Base-by-base conservation (phyloP, 176 grass and related monocot genomes). In the Oryza glumipatula region DNA sequence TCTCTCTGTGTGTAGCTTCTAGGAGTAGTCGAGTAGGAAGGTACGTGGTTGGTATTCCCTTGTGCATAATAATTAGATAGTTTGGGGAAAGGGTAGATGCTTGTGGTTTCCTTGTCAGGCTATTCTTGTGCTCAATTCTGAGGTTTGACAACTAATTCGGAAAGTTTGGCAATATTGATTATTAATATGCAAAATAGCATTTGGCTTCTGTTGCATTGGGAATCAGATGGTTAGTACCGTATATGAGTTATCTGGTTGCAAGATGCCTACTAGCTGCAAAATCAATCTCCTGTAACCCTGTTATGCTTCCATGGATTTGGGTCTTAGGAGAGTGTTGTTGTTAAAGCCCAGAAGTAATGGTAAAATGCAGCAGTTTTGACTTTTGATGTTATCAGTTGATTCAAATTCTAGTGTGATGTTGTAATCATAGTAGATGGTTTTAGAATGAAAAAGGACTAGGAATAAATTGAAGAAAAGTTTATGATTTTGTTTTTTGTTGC, bases 341-440 rank as follows among this genome's bases (percentile, higher is more conserved):
- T 78, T 32, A 33, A 78, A 78, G 0, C 7, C 26, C 17, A 46
- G 22, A 17, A 63, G 28, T 70, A 24, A 23, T 46, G 11, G 35
- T 60, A 9, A 15, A 48, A 76, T 56, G 32, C 33, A 32, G 33
- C n/a, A 77, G 44, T 65, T 43, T 85, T 49, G 82, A 76, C 44
- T 36, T 76, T 28, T 77, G 35, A 70, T 71, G 16, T 2, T 47
- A 78, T 76, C 16, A 23, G 67, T 51, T 61, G 7, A 78, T 38
- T 77, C 35, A 7, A 78, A 45, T 38, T 58, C 6, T 10, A 32
- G 56, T 60, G 9, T 70, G 36, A 45, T 77, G 1, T 26, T 67
- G 2, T 69, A 45, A 11, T 69, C 65, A 47, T 65, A 48, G 7
- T 39, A 86, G 7, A 77, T 70, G 44, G 35, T 77, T 70, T 23